Conservation (phyloP, 495 filamentous ascomycete species). For the Neurospora sp. region DNA sequence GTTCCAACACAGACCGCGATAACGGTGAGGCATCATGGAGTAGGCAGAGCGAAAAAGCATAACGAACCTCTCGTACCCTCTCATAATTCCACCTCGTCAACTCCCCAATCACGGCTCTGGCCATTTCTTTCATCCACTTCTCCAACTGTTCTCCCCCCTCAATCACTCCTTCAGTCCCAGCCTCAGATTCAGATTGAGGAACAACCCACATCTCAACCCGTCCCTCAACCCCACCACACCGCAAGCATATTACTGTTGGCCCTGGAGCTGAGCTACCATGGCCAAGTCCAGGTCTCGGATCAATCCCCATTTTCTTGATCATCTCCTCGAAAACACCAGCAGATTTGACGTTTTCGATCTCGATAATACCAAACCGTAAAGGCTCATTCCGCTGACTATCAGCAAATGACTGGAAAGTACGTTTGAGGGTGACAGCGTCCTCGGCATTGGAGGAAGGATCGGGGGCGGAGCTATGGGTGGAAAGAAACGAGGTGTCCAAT, state of each 20-base stretch:
- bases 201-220: not conserved
- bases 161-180: not conserved
- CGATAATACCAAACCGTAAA: not conserved
- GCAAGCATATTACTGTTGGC: not conserved
- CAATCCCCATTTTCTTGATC: not conserved
- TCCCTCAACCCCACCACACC: not conserved
- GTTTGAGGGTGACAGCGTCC: not conserved
- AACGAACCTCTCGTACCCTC: slow-evolving; percentile 26
- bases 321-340: not conserved
- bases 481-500: not conserved
- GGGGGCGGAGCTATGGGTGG: not conserved
- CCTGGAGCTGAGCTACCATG: not conserved
- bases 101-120: slow-evolving; percentile 27
- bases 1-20: too few relatives aligned
- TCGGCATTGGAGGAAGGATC: not conserved
- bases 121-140: slow-evolving; percentile 21
- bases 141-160: not conserved
- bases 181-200: not conserved
- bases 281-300: not conserved
- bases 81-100: slow-evolving; percentile 27
- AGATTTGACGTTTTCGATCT: not conserved
- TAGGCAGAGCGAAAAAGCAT: too few relatives aligned
- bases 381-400: not conserved
- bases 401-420: not conserved
- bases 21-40: too few relatives aligned